phyloP scores from a whole-genome alignment of 257 asterid species.

The Solanum microdontum region DNA sequence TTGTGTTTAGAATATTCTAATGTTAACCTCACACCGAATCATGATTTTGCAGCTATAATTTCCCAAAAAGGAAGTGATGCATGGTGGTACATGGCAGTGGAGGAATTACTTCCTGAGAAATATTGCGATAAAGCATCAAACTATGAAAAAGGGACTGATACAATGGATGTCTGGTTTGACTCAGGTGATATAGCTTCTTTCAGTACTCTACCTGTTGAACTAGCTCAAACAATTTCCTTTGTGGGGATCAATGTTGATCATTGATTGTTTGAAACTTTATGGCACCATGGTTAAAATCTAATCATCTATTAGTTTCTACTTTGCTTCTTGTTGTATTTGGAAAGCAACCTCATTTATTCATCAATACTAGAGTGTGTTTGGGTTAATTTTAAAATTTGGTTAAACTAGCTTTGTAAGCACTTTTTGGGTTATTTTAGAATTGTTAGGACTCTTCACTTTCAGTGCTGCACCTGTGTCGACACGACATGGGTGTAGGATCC shows the following conservation, averaged over 20 bases:
- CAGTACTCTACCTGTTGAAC: background rate
- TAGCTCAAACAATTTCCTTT: background rate
- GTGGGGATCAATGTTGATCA: background rate
- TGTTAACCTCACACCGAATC: background rate
- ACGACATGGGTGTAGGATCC: background rate
- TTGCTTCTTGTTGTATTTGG: background rate
- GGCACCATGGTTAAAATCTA: background rate
- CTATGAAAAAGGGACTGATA: constrained; percentile 78
- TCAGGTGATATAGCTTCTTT: constrained; percentile 43
- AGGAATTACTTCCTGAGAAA: constrained; percentile 85
- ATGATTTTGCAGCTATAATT: constrained; percentile 62
- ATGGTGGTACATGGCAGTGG: constrained; percentile 98
- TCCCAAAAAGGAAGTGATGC: constrained; percentile 96
- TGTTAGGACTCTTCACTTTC: background rate
- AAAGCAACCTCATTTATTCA: background rate
- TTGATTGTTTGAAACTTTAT: background rate
- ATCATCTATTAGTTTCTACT: background rate
- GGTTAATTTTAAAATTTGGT: background rate
- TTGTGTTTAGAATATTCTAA: background rate
- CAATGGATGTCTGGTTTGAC: constrained; percentile 99
- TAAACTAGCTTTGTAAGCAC: background rate
- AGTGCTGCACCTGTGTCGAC: background rate
- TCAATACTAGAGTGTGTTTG: background rate
- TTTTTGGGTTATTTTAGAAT: background rate
- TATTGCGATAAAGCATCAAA: constrained; percentile 65